Evolutionary conservation across 2,329 filamentous ascomycete species (phyloP).

Genomic region (Ploettnerulaceae sp.): DNA sequence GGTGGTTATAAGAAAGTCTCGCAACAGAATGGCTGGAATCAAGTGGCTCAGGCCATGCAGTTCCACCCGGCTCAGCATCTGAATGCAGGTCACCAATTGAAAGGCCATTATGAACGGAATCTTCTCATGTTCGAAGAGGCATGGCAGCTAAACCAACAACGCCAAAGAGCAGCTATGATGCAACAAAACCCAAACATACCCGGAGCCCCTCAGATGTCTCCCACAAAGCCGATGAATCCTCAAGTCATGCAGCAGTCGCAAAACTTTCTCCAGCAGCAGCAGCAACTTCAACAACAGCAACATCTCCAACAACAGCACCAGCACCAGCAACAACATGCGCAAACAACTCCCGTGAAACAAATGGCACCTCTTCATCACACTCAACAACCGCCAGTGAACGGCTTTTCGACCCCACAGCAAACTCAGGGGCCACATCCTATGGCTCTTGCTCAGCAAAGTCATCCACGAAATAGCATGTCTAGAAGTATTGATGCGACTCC

Average conservation of each 20-base stretch:
- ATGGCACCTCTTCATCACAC: slow-evolving; percentile 40
- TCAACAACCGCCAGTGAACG: slow-evolving; percentile 45
- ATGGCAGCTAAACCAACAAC: slow-evolving; percentile 51
- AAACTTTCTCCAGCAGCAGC: slow-evolving; percentile 45
- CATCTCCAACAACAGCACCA: slow-evolving; percentile 42
- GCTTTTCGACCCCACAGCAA: slow-evolving; percentile 43
- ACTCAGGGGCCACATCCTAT: slow-evolving; percentile 39
- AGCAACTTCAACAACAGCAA: slow-evolving; percentile 41
- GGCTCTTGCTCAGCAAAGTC: slow-evolving; percentile 38
- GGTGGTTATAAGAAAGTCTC: slow-evolving; percentile 74
- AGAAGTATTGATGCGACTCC: slow-evolving; percentile 43
- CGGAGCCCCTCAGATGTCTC: slow-evolving; percentile 40
- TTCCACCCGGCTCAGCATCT: slow-evolving; percentile 60
- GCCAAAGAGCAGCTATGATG: slow-evolving; percentile 36
- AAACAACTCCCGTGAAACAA: slow-evolving; percentile 44
- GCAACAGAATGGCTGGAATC: slow-evolving; percentile 65
- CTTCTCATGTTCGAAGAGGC: slow-evolving; percentile 72
- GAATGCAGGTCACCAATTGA: slow-evolving; percentile 63
- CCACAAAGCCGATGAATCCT: slow-evolving; percentile 39
- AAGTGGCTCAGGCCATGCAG: slow-evolving; percentile 61
- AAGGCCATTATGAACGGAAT: slow-evolving; percentile 70
- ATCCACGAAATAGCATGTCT: slow-evolving; percentile 49
- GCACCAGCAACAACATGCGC: slow-evolving; percentile 39
- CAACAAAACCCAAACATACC: slow-evolving; percentile 26
- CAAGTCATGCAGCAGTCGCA: slow-evolving; percentile 50